Percentiles rank a stretch among this genome's conserved stretches.
phyloP scores from a whole-genome alignment of 176 grass and related monocot species.

The Coix lacrymajobi region DNA sequence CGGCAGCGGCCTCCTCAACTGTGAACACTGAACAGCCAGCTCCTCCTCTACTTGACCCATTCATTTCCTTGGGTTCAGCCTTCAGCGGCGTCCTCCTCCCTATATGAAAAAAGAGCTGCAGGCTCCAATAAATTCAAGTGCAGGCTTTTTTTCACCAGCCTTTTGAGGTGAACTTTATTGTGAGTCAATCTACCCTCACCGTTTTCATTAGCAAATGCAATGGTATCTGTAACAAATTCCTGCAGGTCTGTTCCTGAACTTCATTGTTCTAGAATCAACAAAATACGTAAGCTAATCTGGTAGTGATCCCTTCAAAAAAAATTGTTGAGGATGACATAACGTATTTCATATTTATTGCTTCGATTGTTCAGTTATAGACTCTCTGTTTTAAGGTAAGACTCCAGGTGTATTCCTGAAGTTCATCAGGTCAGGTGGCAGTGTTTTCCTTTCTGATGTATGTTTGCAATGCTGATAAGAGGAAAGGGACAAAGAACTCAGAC shows the following conservation, averaged over 20 bases:
- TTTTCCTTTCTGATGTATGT: conserved; percentile 4
- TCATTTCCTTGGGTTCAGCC: too few relatives aligned
- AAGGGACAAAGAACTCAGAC: neutral
- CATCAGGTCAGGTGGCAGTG: neutral
- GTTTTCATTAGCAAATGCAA: neutral
- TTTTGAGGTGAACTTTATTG: conserved; percentile 34
- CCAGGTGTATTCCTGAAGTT: conserved; percentile 9
- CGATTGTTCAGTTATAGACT: neutral
- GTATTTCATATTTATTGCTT: neutral
- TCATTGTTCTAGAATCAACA: neutral
- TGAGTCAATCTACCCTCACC: neutral
- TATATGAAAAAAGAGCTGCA: conserved; percentile 31
- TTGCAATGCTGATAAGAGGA: conserved; percentile 9
- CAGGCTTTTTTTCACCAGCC: conserved; percentile 41
- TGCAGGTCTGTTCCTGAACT: neutral
- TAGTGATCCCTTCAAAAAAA: neutral
- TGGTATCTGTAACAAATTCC: neutral
- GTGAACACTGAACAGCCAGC: neutral
- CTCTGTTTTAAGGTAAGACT: neutral
- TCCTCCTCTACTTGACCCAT: too few relatives aligned
- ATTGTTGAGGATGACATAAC: neutral
- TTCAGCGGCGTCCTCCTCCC: conserved; percentile 8
- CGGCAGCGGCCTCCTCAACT: neutral
- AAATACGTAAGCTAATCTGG: neutral
- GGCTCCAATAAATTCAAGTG: conserved; percentile 33